phyloP scores from a whole-genome alignment of 2,329 filamentous ascomycete species.

The Sarocladium strictum region DNA sequence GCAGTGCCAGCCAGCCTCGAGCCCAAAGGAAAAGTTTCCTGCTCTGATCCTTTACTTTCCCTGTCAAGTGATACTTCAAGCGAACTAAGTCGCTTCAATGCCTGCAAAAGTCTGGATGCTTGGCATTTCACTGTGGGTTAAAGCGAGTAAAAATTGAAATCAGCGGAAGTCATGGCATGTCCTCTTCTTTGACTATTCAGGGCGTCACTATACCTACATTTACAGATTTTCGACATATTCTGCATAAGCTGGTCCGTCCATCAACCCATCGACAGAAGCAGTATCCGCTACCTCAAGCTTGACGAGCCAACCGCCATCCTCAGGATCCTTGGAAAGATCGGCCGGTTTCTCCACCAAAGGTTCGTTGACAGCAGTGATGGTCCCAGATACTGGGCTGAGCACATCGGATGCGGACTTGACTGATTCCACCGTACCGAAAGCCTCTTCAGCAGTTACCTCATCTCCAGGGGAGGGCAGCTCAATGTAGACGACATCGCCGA shows the following conservation, averaged over 20 bases:
- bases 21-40: too few relatives aligned
- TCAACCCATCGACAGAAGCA: constrained; percentile 54
- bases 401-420: constrained; percentile 92
- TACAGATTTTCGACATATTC: constrained; percentile 16
- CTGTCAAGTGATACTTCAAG: too few relatives aligned
- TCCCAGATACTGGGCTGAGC: constrained; percentile 70
- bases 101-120: too few relatives aligned
- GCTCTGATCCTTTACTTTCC: too few relatives aligned
- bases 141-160: too few relatives aligned
- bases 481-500: constrained; percentile 87
- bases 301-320: constrained; percentile 72
- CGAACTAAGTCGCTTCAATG: too few relatives aligned
- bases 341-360: constrained; percentile 67
- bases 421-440: constrained; percentile 83
- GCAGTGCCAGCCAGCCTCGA: too few relatives aligned
- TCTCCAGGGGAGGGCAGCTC: constrained; percentile 68
- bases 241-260: constrained; percentile 63
- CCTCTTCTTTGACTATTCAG: too few relatives aligned
- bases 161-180: too few relatives aligned
- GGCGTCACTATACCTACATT: too few relatives aligned
- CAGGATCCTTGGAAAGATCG: constrained; percentile 73
- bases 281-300: constrained; percentile 64
- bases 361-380: constrained; percentile 62
- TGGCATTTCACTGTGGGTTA: too few relatives aligned
- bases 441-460: constrained; percentile 63